Conservation (phyloP, 192 early-diverging fungal genomes). For the Backusella psychrophila region DNA sequence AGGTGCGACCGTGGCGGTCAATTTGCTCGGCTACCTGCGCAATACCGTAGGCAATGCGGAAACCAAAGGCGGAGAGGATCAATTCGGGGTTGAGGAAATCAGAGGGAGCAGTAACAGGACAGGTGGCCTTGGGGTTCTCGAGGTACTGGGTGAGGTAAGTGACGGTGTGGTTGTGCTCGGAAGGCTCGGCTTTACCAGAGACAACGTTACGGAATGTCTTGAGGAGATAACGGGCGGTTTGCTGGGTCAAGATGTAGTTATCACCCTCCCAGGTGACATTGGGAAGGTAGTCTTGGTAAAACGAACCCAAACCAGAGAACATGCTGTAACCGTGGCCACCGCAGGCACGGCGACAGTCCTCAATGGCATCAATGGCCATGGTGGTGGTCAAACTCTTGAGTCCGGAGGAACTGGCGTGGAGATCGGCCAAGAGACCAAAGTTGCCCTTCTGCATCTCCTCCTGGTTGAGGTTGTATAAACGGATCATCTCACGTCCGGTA, state of each 20-base stretch:
- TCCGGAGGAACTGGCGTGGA: constrained; percentile 71
- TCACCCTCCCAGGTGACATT: constrained; percentile 85
- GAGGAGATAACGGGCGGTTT: constrained; percentile 78
- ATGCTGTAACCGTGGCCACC: constrained; percentile 79
- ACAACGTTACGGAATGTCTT: constrained; percentile 62
- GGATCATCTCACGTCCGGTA: constrained; percentile 61
- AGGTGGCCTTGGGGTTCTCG: constrained; percentile 57
- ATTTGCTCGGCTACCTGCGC: constrained; percentile 61
- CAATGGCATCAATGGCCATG: constrained; percentile 66
- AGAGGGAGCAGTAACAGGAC: constrained; percentile 46
- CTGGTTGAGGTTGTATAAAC: constrained; percentile 61
- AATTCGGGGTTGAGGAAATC: constrained; percentile 59
- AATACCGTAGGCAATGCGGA: constrained; percentile 68
- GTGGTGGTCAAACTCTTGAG: constrained; percentile 76
- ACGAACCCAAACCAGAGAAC: constrained; percentile 67
- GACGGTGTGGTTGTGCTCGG: constrained; percentile 44
- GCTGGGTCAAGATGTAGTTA: constrained; percentile 84
- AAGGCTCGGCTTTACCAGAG: constrained; percentile 42
- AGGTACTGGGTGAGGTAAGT: constrained; percentile 49
- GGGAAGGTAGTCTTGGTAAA: constrained; percentile 69
- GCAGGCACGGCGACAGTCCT: constrained; percentile 69
- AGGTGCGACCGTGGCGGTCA: constrained; percentile 58
- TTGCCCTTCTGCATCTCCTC: constrained; percentile 55
- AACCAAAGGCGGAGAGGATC: constrained; percentile 71
- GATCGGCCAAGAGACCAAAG: constrained; percentile 65